A percentile compares a stretch with the other conserved stretches of the same genome.
Conservation (phyloP, 2,329 filamentous ascomycete genomes). For the Blastomyces percursus region DNA sequence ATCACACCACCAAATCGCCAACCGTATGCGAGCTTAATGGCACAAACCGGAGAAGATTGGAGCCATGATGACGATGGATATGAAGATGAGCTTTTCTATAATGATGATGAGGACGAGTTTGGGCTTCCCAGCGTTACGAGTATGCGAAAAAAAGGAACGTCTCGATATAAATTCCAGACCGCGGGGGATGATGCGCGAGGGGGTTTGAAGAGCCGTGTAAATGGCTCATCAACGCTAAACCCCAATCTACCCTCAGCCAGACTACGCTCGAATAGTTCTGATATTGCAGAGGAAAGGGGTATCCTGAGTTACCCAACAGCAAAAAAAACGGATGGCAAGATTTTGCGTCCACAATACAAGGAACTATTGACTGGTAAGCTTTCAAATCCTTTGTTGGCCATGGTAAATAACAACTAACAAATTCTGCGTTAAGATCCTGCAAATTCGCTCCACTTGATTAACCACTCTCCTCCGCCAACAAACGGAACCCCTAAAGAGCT, state of each 20-base stretch:
- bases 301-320: slow-evolving; percentile 73
- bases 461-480: slow-evolving; percentile 62
- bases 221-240: slow-evolving; percentile 8
- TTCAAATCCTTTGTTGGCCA: background rate
- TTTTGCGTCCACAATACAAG: slow-evolving; percentile 92
- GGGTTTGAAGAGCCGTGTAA: slow-evolving; percentile 2
- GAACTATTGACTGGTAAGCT: slow-evolving; percentile 67
- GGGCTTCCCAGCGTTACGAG: slow-evolving; percentile 84
- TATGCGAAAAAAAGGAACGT: slow-evolving; percentile 55
- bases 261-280: slow-evolving; percentile 71
- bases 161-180: background rate
- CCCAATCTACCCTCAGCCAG: slow-evolving; percentile 26
- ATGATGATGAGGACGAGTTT: slow-evolving; percentile 90
- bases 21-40: slow-evolving; percentile 70
- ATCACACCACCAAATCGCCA: slow-evolving; percentile 48
- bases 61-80: slow-evolving; percentile 58
- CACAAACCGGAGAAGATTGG: slow-evolving; percentile 75
- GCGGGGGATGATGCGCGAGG: background rate
- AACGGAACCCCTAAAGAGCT: slow-evolving; percentile 72
- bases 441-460: slow-evolving; percentile 89
- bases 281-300: slow-evolving; percentile 85
- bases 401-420: slow-evolving; percentile 10
- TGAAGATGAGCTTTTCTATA: slow-evolving; percentile 65
- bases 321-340: slow-evolving; percentile 88
- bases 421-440: slow-evolving; percentile 51